phyloP scores from a whole-genome alignment of 495 filamentous ascomycete species.

The Penicillium macrosclerotiorum region DNA sequence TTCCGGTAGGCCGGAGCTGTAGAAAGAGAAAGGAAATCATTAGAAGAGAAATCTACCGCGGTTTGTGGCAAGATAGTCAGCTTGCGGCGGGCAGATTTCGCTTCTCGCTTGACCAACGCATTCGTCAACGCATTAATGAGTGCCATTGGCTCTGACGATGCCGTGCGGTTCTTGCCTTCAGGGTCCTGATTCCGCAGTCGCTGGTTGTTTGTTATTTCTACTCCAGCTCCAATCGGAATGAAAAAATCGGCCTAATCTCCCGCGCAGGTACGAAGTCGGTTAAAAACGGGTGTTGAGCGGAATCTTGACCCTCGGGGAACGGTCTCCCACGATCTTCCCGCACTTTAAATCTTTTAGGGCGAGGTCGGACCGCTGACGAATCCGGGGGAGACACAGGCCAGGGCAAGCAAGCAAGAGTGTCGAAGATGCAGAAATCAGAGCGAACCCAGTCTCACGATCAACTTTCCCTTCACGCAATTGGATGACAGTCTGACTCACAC shows the following conservation, averaged over 20 bases:
- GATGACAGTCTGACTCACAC: not conserved
- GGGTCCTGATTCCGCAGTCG: not conserved
- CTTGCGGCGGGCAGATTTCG: conserved; percentile 45
- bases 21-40: conserved; percentile 47
- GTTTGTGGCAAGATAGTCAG: conserved; percentile 35
- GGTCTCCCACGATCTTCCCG: conserved; percentile 11
- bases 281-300: conserved; percentile 7
- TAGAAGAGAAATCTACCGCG: conserved; percentile 46
- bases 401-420: not conserved
- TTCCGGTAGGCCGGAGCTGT: conserved; percentile 31
- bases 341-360: conserved; percentile 11
- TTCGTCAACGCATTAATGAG: conserved; percentile 37
- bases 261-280: not conserved
- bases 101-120: conserved; percentile 39
- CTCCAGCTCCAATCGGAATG: too few relatives aligned
- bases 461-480: not conserved
- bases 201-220: too few relatives aligned
- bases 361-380: conserved; percentile 8
- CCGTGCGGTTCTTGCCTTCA: not conserved
- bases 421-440: not conserved
- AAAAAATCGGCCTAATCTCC: not conserved
- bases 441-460: too few relatives aligned
- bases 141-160: conserved; percentile 11
- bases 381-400: conserved; percentile 4
- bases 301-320: too few relatives aligned